Percentiles rank a stretch among this genome's conserved stretches.
These are phyloP conservation scores for Aureobasidium sp. DNA, from an alignment of 2,329 filamentous ascomycete species.

Conservation along the genomic window DNA sequence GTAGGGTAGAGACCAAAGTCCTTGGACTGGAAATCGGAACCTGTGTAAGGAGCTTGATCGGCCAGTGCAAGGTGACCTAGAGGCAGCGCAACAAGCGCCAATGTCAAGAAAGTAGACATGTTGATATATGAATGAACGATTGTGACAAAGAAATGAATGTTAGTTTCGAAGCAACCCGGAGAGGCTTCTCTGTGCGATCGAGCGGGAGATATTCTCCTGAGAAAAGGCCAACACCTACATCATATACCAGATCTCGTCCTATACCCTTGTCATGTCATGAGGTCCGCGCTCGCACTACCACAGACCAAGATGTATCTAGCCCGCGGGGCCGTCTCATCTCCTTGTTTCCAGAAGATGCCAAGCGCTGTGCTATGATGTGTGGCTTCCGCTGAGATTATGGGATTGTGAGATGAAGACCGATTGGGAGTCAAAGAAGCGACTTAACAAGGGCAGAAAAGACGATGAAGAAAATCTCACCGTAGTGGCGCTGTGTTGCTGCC, in stretches of 20 bases:
- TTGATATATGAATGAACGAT: background rate
- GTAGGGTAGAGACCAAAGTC: conserved; percentile 28
- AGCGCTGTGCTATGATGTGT: conserved; percentile 1
- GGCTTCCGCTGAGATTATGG: background rate
- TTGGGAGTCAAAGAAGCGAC: background rate
- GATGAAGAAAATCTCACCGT: background rate
- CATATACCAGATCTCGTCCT: background rate
- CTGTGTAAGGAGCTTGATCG: conserved; percentile 7
- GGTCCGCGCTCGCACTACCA: conserved; percentile 1
- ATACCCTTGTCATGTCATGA: conserved; percentile 7
- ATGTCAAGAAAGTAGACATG: background rate
- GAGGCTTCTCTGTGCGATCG: background rate
- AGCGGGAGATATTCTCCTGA: background rate
- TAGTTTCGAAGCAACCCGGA: background rate
- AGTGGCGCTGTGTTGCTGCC: background rate
- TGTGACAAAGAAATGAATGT: background rate
- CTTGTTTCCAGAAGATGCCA: conserved; percentile 6
- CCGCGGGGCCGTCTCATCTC: conserved; percentile 3
- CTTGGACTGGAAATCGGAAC: conserved; percentile 25
- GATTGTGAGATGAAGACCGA: background rate
- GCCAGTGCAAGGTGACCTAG: background rate
- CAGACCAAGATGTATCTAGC: background rate
- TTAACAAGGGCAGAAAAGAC: background rate
- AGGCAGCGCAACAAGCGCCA: background rate
- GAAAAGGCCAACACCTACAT: background rate